Percentiles rank a stretch among this genome's conserved stretches.
Evolutionary conservation across 2,329 filamentous ascomycete genomes (phyloP).

Genomic region (Stenocarpella maydis): DNA sequence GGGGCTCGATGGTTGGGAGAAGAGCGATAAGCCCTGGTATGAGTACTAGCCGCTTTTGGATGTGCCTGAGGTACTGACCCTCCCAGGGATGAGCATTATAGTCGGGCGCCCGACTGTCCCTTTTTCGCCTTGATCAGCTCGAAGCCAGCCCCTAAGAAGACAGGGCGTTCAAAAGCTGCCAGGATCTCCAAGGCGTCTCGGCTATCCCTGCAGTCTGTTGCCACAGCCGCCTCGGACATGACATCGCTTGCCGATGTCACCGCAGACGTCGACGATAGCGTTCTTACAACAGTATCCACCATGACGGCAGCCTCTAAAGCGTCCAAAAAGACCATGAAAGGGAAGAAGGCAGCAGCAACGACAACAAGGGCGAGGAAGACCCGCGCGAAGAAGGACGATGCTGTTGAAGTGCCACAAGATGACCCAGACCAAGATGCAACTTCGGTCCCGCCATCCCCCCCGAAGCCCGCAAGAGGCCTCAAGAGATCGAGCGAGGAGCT

Average conservation of each 20-base stretch:
- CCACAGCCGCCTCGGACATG: conserved; percentile 59
- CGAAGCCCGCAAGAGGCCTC: conserved; percentile 59
- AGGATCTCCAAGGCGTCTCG: conserved; percentile 75
- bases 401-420: conserved; percentile 55
- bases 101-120: conserved; percentile 78
- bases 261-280: conserved; percentile 64
- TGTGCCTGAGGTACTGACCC: conserved; percentile 39
- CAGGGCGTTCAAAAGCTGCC: conserved; percentile 60
- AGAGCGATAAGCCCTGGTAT: conserved; percentile 86
- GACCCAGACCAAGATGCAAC: conserved; percentile 41
- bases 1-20: conserved; percentile 93
- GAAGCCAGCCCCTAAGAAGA: conserved; percentile 64
- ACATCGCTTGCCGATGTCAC: conserved; percentile 57
- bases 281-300: conserved; percentile 66
- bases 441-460: conserved; percentile 45
- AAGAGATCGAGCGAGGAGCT: conserved; percentile 71
- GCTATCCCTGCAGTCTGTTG: conserved; percentile 65
- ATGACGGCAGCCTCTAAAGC: conserved; percentile 56
- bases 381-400: conserved; percentile 62
- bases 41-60: conserved; percentile 44
- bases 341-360: conserved; percentile 63
- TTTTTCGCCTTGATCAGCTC: conserved; percentile 79
- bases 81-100: conserved; percentile 82
- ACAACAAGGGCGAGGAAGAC: conserved; percentile 56
- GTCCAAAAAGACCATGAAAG: conserved; percentile 57